Base-by-base conservation (phyloP, 2,329 filamentous ascomycete genomes). In the Penicillium freii region DNA sequence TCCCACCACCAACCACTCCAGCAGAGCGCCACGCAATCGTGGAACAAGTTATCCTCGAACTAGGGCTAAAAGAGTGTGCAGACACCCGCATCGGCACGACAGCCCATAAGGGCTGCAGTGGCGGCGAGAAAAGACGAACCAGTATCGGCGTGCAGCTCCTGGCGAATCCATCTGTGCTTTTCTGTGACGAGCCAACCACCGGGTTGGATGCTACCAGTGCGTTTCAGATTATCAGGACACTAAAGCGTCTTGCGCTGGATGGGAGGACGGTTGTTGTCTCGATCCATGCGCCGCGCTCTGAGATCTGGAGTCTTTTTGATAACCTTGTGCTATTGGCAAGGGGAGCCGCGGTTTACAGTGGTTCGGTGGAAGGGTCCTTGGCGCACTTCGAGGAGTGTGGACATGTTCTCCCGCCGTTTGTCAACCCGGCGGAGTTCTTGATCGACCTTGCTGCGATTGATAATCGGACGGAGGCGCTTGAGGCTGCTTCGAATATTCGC, bases 221-320 rank as follows among this genome's bases (percentile, higher is more conserved):
- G 0, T 90, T 85, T 64, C 88, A 91, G 62, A 81, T 92, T 0
- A 80, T 92, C 0, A 80, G 85, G 33, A 91, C 88, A 0, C 73
- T 92, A 9, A 90, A 91, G 67, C 78, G 76, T 8, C 77, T 92
- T 2, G 87, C 88, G 0, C 78, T 78, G 36, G 87, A 87, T 68
- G 88, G 88, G 0, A 78, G 88, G 25, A 92, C 88, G 0, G 80
- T 92, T 54, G 82, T 92, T 15, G 87, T 86, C 0, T 91, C 88
- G 0, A 89, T 92, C 36, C 89, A 92, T 69, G 87, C 91, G 61
- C 89, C 89, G 21, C 81, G 89, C 21, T 91, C 88, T 0, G 89
- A 92, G 69, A 92, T 92, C 15, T 92, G 89, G 88, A 82, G 84
- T 33, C 79, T 91, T 17, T 90, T 92, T 66, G 89, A 92, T 70